Percentiles rank a stretch among this genome's conserved stretches.
phyloP scores from a whole-genome alignment of 2,329 filamentous ascomycete species.

The Eutypa lata region DNA sequence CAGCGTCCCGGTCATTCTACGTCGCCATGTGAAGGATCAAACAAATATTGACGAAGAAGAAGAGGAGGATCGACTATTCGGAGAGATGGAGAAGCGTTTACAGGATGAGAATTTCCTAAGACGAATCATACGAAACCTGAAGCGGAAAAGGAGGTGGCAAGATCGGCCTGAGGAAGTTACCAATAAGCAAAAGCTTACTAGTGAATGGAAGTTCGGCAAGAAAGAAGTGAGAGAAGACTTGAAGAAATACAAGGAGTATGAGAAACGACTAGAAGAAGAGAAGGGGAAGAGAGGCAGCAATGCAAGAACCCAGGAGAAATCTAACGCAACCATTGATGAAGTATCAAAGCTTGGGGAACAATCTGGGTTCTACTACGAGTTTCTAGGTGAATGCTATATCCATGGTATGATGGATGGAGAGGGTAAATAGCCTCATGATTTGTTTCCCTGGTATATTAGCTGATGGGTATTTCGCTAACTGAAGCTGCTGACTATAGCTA shows the following conservation, averaged over 20 bases:
- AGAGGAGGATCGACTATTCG: background rate
- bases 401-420: slow-evolving; percentile 23
- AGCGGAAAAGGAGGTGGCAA: background rate
- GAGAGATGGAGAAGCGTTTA: background rate
- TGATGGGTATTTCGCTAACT: too few relatives aligned
- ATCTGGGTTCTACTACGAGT: slow-evolving; percentile 6
- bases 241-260: background rate
- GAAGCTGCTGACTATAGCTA: too few relatives aligned
- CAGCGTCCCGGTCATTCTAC: slow-evolving; percentile 20
- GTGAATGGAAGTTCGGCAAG: background rate
- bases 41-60: slow-evolving; percentile 2
- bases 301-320: too few relatives aligned
- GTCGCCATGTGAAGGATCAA: background rate
- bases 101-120: background rate
- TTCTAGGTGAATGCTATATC: slow-evolving; percentile 19
- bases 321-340: too few relatives aligned
- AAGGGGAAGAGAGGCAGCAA: background rate
- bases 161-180: background rate
- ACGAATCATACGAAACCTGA: background rate
- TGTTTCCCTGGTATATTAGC: too few relatives aligned
- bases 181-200: background rate
- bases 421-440: background rate
- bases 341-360: too few relatives aligned
- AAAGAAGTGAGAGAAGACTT: background rate
- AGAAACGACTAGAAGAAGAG: background rate